phyloP scores from a whole-genome alignment of 306 rosid species.

The Argentina anserina region DNA sequence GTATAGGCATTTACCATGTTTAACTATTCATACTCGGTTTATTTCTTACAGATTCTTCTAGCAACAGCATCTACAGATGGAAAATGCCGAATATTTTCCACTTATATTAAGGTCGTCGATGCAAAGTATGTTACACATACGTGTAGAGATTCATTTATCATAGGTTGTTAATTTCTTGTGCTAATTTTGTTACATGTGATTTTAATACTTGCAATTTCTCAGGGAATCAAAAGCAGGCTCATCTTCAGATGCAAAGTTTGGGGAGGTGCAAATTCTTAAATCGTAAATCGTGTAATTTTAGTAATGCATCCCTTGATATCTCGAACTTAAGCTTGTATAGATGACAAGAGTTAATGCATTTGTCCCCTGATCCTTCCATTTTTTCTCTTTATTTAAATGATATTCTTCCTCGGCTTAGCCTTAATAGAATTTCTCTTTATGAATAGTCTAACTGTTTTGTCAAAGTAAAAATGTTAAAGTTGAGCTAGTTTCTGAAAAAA shows the following conservation, averaged over 20 bases:
- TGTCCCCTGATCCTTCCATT: background rate
- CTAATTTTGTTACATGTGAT: slow-evolving; percentile 13
- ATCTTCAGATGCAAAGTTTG: slow-evolving; percentile 77
- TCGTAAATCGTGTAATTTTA: background rate
- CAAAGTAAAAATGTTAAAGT: background rate
- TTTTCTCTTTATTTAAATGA: background rate
- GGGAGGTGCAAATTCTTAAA: slow-evolving; percentile 69
- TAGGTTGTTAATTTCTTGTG: background rate
- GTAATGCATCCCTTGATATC: background rate
- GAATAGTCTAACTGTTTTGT: background rate
- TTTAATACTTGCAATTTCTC: slow-evolving; percentile 36
- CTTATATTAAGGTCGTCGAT: slow-evolving; percentile 89
- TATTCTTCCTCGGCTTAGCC: background rate
- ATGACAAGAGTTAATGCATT: background rate
- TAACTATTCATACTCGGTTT: slow-evolving; percentile 17
- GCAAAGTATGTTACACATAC: slow-evolving; percentile 59
- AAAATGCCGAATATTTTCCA: slow-evolving; percentile 84
- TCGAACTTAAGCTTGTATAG: background rate
- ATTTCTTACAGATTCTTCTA: slow-evolving; percentile 65
- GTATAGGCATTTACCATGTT: background rate
- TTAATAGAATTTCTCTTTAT: background rate
- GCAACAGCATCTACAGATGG: slow-evolving; percentile 97
- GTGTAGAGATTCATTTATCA: slow-evolving; percentile 12
- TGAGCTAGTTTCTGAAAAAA: background rate
- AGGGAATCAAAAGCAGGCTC: slow-evolving; percentile 77